phyloP scores from a whole-genome alignment of 371 early-diverging fungal genomes.

The Lichtheimia hyalospora region DNA sequence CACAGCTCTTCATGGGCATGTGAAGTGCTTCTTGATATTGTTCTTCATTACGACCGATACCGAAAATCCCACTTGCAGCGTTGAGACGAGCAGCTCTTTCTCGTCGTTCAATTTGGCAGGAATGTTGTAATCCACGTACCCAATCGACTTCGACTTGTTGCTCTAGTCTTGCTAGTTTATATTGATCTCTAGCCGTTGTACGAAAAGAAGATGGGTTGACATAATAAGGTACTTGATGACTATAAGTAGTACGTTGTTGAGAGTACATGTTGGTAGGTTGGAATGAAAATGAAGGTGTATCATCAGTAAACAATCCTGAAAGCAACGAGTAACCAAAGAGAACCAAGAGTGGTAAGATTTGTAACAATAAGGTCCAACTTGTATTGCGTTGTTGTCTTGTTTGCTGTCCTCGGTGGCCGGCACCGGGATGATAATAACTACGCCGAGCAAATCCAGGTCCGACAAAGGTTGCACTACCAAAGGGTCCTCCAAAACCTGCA shows the following conservation, averaged over 20 bases:
- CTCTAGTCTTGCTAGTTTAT: slow-evolving; percentile 37
- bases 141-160: slow-evolving; percentile 43
- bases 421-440: slow-evolving; percentile 15
- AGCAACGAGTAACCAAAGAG: slow-evolving; percentile 44
- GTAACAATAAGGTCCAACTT: slow-evolving; percentile 36
- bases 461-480: slow-evolving; percentile 53
- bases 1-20: slow-evolving; percentile 36
- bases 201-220: slow-evolving; percentile 41
- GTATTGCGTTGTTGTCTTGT: slow-evolving; percentile 18
- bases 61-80: slow-evolving; percentile 37
- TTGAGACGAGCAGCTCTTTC: slow-evolving; percentile 26
- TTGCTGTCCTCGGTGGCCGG: slow-evolving; percentile 10
- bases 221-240: slow-evolving; percentile 41
- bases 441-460: slow-evolving; percentile 39
- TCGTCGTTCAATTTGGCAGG: slow-evolving; percentile 34
- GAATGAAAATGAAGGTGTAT: slow-evolving; percentile 37
- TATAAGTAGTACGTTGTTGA: slow-evolving; percentile 31
- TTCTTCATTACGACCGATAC: slow-evolving; percentile 38
- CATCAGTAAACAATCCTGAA: slow-evolving; percentile 40
- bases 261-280: slow-evolving; percentile 38
- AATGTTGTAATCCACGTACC: slow-evolving; percentile 35
- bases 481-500: slow-evolving; percentile 30
- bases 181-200: slow-evolving; percentile 21
- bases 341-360: slow-evolving; percentile 41
- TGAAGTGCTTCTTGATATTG: slow-evolving; percentile 35